Evolutionary conservation across 1,139 yeast genomes (phyloP), one percentile per base, ranked within the genome.

Genomic region (Yamadazyma aaseri): DNA sequence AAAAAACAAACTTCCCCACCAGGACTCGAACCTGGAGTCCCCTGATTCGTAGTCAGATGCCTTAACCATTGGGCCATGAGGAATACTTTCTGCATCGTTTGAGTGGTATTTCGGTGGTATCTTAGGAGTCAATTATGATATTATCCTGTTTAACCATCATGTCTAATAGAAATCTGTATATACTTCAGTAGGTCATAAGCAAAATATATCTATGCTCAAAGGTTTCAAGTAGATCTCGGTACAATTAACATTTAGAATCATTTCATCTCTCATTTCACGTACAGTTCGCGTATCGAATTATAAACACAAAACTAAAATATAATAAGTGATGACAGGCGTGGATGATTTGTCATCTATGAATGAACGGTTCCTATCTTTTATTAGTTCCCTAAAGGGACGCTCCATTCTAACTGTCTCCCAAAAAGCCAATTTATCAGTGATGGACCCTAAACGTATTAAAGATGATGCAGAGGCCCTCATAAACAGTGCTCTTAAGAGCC

Each of bases 21-120:
- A 81, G 89, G 89, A 81, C 81, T 81, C 86, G 89, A 81, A 81
- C 89, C 90, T 81, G 86, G 87, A 81, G 79, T 81, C 87, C 81
- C 79, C 86, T 81, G 87, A 87, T 81, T 78, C 73, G 73, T 65
- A 67, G 73, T 71, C 73, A 66, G 72, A 67, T 72, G 73, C 73
- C 73, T 66, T 67, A 70, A 67, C 73, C 73, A 66, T 67, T 67
- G 73, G 73, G 73, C 73, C 73, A 67, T 65, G 73, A 66, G 73
- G 73, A 66, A 66, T 11, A 25, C 12, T 22, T 11, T 11, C n/a
- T n/a, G n/a, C n/a, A n/a, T n/a, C n/a, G n/a, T n/a, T n/a, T n/a
- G n/a, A n/a, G n/a, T n/a, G n/a, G n/a, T n/a, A n/a, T n/a, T n/a
- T n/a, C n/a, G n/a, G n/a, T n/a, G n/a, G n/a, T n/a, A n/a, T n/a